Base-by-base conservation (phyloP, 2,329 filamentous ascomycete genomes). In the Claviceps sp. region DNA sequence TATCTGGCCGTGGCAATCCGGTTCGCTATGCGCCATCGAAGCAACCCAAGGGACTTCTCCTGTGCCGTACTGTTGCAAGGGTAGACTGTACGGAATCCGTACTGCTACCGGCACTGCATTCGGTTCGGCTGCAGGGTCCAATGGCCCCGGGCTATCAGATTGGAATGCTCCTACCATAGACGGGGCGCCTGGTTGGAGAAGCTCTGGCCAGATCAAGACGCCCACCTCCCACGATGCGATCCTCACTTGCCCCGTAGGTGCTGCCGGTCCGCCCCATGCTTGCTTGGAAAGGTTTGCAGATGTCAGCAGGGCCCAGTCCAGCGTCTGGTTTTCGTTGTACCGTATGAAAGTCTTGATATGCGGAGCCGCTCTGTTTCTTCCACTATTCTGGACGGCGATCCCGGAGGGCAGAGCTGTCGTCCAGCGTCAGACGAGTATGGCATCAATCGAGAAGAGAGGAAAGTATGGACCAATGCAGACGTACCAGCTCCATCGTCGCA, bases 271-370 rank as follows among this genome's bases (percentile, higher is more conserved):
- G 1, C 89, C 89, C 90, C 89, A 95, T 0, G 89, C 89, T 66
- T 95, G 88, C 55, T 83, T 91, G 1, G 86, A 93, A 2, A 95
- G 65, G 58, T 95, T 95, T n/a, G 89, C 88, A n/a, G 86, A 93
- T 0, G 88, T 94, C 2, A 94, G 64, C 56, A 95, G 73, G 1
- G 86, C 88, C 90, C 89, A 95, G 61, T 93, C 86, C 40, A 94
- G 82, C 0, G 68, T 66, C 1, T 60, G 63, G 17, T 69, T 61
- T n/a, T 64, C 57, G 50, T 70, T 67, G 57, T 76, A 89, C 4
- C 86, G 79, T 45, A 90, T 81, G 60, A 93, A 95, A 0, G 88
- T 95, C 65, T 95, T 95, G 63, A 95, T 86, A 59, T 95, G 89
- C 0, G 89, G 89, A 1, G 88, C 87, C 17, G 88, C 88, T 34